Evolutionary conservation across 352 stramenopile species (phyloP).

Genomic region (Pythium aquatile): DNA sequence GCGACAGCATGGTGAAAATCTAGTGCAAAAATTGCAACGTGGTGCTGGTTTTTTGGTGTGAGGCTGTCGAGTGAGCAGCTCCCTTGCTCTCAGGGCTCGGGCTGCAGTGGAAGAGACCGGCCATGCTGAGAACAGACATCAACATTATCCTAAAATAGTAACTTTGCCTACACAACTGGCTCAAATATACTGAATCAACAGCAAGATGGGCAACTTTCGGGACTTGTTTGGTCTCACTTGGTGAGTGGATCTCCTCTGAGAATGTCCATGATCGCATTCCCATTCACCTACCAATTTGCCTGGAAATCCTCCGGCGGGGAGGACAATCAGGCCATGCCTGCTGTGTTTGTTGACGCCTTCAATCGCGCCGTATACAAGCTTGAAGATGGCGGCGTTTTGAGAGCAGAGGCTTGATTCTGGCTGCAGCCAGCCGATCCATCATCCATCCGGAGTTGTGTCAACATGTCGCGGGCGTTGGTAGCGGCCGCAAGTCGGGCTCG

Average conservation of each 20-base stretch:
- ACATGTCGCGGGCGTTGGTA: slow-evolving; percentile 1
- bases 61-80: not conserved
- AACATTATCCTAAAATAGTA: not conserved
- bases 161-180: not conserved
- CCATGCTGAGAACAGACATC: not conserved
- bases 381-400: not conserved
- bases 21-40: not conserved
- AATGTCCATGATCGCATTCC: not conserved
- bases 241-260: not conserved
- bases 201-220: not conserved
- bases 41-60: not conserved
- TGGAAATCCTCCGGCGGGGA: not conserved
- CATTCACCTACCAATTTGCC: not conserved
- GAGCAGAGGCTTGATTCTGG: not conserved
- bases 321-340: not conserved
- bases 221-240: not conserved
- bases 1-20: not conserved
- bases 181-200: not conserved
- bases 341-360: not conserved
- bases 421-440: not conserved
- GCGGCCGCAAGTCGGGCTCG: not conserved
- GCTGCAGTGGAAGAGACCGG: not conserved
- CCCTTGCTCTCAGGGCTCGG: not conserved
- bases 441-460: slow-evolving; percentile 1
- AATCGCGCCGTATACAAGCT: not conserved